Percentiles rank a stretch among this genome's conserved stretches.
Evolutionary conservation across 495 filamentous ascomycete genomes (phyloP).

Genomic region (Podospora tetraspora): DNA sequence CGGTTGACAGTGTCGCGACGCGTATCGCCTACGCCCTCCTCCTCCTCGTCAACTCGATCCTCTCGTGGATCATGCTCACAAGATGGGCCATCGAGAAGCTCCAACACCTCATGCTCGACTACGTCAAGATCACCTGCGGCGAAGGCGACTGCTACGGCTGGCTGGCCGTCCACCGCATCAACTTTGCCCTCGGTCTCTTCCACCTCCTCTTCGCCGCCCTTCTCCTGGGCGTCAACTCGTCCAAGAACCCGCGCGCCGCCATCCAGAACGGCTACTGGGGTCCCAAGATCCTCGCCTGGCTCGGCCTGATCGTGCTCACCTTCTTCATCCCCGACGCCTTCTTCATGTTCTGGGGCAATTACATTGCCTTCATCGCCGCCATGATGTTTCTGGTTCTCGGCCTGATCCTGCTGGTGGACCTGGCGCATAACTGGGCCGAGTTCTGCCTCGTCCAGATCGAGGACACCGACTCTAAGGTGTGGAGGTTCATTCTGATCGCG

Average conservation of each 20-base stretch:
- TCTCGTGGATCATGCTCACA: slow-evolving; percentile 99
- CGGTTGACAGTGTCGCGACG: slow-evolving; percentile 72
- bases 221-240: slow-evolving; percentile 77
- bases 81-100: slow-evolving; percentile 97
- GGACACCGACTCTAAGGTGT: slow-evolving; percentile 72
- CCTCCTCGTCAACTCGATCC: slow-evolving; percentile 89
- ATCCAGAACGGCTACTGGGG: slow-evolving; percentile 97
- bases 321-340: slow-evolving; percentile 95
- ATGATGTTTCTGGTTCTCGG: slow-evolving; percentile 93
- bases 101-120: slow-evolving; percentile 84
- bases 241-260: slow-evolving; percentile 78
- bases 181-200: slow-evolving; percentile 93
- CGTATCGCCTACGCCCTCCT: slow-evolving; percentile 96
- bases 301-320: slow-evolving; percentile 77
- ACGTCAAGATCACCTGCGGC: slow-evolving; percentile 86
- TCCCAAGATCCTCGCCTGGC: slow-evolving; percentile 70
- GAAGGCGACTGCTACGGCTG: slow-evolving; percentile 91
- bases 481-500: slow-evolving; percentile 82
- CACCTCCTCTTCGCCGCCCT: slow-evolving; percentile 79
- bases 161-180: slow-evolving; percentile 93
- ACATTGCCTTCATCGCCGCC: slow-evolving; percentile 80
- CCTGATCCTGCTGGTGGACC: slow-evolving; percentile 85
- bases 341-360: slow-evolving; percentile 95
- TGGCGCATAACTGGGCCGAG: slow-evolving; percentile 97
- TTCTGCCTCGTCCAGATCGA: slow-evolving; percentile 93